These are phyloP conservation scores for Ogataea dorogensis DNA, from an alignment of 805 yeast genomes.

Conservation along the genomic window DNA sequence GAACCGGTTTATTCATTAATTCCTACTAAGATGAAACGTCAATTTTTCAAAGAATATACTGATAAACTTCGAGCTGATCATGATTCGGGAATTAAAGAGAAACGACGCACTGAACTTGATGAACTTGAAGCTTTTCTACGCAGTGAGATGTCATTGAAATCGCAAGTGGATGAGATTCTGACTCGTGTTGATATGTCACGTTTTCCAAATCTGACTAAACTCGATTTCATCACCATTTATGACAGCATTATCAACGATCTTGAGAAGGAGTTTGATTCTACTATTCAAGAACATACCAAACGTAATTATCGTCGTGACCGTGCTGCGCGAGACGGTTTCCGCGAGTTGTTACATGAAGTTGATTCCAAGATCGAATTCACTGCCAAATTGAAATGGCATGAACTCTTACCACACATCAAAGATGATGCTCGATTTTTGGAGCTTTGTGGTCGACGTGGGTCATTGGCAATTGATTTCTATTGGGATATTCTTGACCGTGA, in stretches of 20 bases:
- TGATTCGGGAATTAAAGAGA: slow-evolving; percentile 23
- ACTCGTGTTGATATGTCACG: slow-evolving; percentile 9
- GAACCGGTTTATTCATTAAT: slow-evolving; percentile 67
- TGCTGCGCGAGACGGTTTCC: slow-evolving; percentile 61
- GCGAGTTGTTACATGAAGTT: slow-evolving; percentile 41
- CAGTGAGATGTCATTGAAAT: slow-evolving; percentile 15
- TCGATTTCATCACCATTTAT: slow-evolving; percentile 60
- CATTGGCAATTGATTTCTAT: slow-evolving; percentile 72
- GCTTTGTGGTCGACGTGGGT: slow-evolving; percentile 73
- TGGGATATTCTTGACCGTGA: slow-evolving; percentile 71
- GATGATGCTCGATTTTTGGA: slow-evolving; percentile 56
- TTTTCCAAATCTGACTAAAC: slow-evolving; percentile 41
- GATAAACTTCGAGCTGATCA: slow-evolving; percentile 37
- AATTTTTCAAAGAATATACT: slow-evolving; percentile 53
- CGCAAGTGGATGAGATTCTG: slow-evolving; percentile 20
- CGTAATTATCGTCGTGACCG: slow-evolving; percentile 57
- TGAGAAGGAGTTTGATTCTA: slow-evolving; percentile 33
- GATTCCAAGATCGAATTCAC: slow-evolving; percentile 30
- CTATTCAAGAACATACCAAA: slow-evolving; percentile 32
- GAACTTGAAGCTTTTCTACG: slow-evolving; percentile 53
- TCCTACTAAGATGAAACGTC: slow-evolving; percentile 54
- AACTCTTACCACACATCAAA: slow-evolving; percentile 49
- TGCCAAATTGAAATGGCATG: slow-evolving; percentile 60
- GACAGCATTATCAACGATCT: slow-evolving; percentile 32
- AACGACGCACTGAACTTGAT: slow-evolving; percentile 46